Evolutionary conservation across 805 yeast genomes (phyloP), one percentile per base, ranked within the genome.

Genomic region (Wickerhamomyces rabaulensis): DNA sequence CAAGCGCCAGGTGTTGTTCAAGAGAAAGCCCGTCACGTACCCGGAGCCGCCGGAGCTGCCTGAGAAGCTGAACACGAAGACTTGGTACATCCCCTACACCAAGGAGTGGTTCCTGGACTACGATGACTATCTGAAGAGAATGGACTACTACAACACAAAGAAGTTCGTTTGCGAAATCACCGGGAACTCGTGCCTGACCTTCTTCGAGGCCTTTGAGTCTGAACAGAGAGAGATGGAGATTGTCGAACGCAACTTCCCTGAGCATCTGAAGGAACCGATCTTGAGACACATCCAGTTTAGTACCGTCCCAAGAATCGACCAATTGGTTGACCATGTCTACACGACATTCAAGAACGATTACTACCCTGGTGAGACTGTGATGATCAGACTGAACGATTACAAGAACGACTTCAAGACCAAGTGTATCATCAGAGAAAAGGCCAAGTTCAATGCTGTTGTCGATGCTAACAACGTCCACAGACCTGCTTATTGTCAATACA

Each of bases 91-190:
- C 43, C 80, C 85, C 10, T 83, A 82, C 54, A 94, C 98, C 1
- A 83, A 82, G 44, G 99, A 92, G 69, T 92, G 95, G 89, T 94
- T 90, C 63, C 55, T 70, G 13, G 70, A 72, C 6, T 92, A 94
- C 63, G 87, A 84, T 45, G 89, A 82, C 9, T 92, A 88, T 58
- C 68, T 94, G 42, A 67, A 67, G 20, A 68, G 92, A 46, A 67
- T 86, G 71, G 89, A 86, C 62, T 86, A 84, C 65, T 87, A 86
- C 63, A 75, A 75, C 49, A 73, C 78, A 43, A 81, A 80, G 54
- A 87, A 88, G 63, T 94, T 94, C 67, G 94, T 90, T 12, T 94
- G 98, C 69, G 99, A 94, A 66, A 85, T 92, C 42, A 88, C 97
- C 0, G 99, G 99, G 13, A 87, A 89, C 58, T 84, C 97, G 16